A percentile compares a stretch with the other conserved stretches of the same genome.
These are phyloP conservation scores for Sanghuangporus sanghuang DNA, from an alignment of 1,284 basidiomycete species.

Conservation along the genomic window DNA sequence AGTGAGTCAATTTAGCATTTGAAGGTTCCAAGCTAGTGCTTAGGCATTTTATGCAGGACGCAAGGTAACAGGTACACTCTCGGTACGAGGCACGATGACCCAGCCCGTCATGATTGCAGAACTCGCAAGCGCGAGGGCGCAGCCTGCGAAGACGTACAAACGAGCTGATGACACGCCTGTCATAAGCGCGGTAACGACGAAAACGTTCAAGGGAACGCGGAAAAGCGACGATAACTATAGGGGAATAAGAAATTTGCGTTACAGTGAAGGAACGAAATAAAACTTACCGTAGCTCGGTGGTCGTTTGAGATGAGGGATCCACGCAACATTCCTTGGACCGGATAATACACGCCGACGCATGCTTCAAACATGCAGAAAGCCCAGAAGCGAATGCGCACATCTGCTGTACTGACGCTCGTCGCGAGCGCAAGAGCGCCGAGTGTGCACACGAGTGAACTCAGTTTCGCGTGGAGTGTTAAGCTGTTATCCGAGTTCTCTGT, in stretches of 20 bases:
- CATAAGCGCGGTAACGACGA: slow-evolving; percentile 66
- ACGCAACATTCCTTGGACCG: slow-evolving; percentile 70
- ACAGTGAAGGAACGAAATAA: neutral
- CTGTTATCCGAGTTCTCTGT: slow-evolving; percentile 10
- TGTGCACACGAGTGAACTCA: slow-evolving; percentile 59
- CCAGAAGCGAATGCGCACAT: slow-evolving; percentile 56
- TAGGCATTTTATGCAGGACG: neutral
- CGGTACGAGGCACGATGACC: slow-evolving; percentile 31
- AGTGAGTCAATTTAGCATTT: too few species aligned
- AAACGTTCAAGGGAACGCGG: slow-evolving; percentile 68
- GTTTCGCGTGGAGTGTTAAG: slow-evolving; percentile 57
- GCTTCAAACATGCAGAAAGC: slow-evolving; percentile 71
- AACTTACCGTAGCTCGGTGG: slow-evolving; percentile 60
- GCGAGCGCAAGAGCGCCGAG: slow-evolving; percentile 53
- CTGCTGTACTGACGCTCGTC: slow-evolving; percentile 39
- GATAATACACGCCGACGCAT: slow-evolving; percentile 76
- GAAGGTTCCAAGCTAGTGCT: neutral
- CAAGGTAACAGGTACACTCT: slow-evolving; percentile 4
- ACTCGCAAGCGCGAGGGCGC: slow-evolving; percentile 52
- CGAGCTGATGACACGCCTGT: slow-evolving; percentile 65
- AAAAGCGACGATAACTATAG: slow-evolving; percentile 62
- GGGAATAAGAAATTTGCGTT: slow-evolving; percentile 2
- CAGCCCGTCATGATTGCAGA: slow-evolving; percentile 56
- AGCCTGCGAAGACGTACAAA: slow-evolving; percentile 53
- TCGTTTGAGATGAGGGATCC: slow-evolving; percentile 67